A percentile compares a stretch with the other conserved stretches of the same genome.
Conservation (phyloP, 768 basidiomycete species). For the Lactarius quietus region DNA sequence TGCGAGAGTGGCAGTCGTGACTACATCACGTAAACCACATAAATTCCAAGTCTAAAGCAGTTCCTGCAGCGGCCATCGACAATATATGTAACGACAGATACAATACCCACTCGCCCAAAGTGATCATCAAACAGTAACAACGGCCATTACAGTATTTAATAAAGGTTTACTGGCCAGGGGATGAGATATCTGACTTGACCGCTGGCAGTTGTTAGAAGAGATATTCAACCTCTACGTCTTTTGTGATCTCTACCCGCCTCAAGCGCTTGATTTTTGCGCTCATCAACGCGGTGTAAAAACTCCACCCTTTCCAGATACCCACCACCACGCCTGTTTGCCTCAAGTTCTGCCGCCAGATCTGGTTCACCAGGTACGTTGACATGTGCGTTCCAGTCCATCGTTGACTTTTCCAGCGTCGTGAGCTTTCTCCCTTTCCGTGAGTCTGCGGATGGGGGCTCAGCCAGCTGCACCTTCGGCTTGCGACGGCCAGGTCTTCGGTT, state of each 20-base stretch:
- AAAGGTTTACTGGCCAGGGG: not conserved
- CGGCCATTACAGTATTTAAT: not conserved
- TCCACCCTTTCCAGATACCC: constrained; percentile 86
- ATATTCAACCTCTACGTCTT: constrained; percentile 33
- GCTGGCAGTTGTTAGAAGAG: not conserved
- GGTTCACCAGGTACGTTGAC: constrained; percentile 41
- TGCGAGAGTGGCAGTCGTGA: not conserved
- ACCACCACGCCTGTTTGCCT: constrained; percentile 66
- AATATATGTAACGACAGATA: not conserved
- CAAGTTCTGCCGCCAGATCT: constrained; percentile 64
- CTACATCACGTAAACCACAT: not conserved
- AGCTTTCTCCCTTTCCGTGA: constrained; percentile 66
- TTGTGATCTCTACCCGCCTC: constrained; percentile 57
- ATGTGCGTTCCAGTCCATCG: constrained; percentile 81
- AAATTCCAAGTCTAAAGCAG: not conserved
- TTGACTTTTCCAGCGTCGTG: constrained; percentile 80
- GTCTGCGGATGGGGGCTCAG: constrained; percentile 46
- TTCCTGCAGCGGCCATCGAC: not conserved
- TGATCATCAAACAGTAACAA: not conserved
- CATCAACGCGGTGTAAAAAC: constrained; percentile 72
- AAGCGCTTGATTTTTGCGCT: constrained; percentile 60
- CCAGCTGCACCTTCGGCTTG: constrained; percentile 57
- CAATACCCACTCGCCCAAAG: not conserved
- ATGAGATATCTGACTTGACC: not conserved
- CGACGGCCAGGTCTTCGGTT: constrained; percentile 59